These are phyloP conservation scores for Leccinum fibrillosum DNA, from an alignment of 768 basidiomycete genomes.

Conservation along the genomic window DNA sequence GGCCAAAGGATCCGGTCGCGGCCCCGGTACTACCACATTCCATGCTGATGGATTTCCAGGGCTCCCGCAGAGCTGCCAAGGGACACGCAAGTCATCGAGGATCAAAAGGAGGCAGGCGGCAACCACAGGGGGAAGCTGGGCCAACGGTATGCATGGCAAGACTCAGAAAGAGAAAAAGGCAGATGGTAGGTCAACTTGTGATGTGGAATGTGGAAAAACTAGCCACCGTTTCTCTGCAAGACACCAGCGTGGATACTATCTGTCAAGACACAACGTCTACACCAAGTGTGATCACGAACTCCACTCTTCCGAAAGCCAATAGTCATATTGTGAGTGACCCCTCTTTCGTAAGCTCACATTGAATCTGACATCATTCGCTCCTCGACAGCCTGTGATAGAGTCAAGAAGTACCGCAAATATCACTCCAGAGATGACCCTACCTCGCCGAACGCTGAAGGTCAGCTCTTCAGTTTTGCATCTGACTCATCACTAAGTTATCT, in stretches of 20 bases:
- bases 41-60: conserved; percentile 35
- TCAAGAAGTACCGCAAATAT: neutral
- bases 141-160: conserved; percentile 29
- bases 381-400: conserved; percentile 1
- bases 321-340: conserved; percentile 8
- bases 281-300: neutral
- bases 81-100: conserved; percentile 16
- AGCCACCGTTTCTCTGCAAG: neutral
- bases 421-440: neutral
- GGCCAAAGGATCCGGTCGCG: conserved; percentile 32
- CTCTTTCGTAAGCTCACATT: neutral
- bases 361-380: neutral
- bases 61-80: neutral
- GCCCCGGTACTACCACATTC: conserved; percentile 7
- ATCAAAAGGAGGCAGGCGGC: conserved; percentile 13
- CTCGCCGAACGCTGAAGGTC: conserved; percentile 13
- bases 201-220: neutral
- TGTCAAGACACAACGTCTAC: neutral
- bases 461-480: conserved; percentile 3
- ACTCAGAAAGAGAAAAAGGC: conserved; percentile 4
- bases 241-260: neutral
- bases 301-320: neutral
- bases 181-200: neutral
- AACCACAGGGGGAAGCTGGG: conserved; percentile 2
- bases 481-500: neutral